Evolutionary conservation across 345 rosid genomes (phyloP).

Genomic region (Punica granatum): DNA sequence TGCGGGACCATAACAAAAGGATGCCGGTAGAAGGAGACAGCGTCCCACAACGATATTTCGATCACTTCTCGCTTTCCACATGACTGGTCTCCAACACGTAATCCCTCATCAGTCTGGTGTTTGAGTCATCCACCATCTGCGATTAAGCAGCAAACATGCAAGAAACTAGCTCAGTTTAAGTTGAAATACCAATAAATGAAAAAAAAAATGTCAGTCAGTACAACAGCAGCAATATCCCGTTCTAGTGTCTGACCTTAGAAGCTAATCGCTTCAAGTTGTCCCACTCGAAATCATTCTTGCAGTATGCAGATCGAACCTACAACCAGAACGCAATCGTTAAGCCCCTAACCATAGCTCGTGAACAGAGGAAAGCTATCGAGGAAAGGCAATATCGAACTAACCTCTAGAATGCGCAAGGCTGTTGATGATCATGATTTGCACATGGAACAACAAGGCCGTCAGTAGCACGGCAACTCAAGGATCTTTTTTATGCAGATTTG

Average conservation of each 20-base stretch:
- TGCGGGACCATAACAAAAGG: background rate
- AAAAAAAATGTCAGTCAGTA: background rate
- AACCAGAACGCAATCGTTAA: background rate
- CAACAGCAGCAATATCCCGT: too few species aligned
- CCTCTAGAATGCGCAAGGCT: conserved; percentile 78
- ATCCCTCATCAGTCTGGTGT: conserved; percentile 75
- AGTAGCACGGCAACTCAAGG: background rate
- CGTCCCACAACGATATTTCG: background rate
- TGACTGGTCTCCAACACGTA: conserved; percentile 61
- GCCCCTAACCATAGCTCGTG: background rate
- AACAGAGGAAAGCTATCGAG: background rate
- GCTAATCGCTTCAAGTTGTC: conserved; percentile 56
- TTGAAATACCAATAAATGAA: background rate
- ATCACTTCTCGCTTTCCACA: conserved; percentile 40
- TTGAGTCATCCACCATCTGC: conserved; percentile 54
- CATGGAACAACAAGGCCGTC: background rate
- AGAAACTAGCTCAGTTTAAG: background rate
- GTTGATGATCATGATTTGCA: background rate
- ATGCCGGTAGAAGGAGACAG: background rate
- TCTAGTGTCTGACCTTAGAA: conserved; percentile 27
- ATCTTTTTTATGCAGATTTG: background rate
- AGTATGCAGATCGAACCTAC: conserved; percentile 79
- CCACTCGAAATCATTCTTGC: conserved; percentile 85
- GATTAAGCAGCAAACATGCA: background rate
- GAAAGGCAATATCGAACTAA: conserved; percentile 14